Evolutionary conservation across 495 filamentous ascomycete species (phyloP).

Genomic region (Aspergillus taichungensis): DNA sequence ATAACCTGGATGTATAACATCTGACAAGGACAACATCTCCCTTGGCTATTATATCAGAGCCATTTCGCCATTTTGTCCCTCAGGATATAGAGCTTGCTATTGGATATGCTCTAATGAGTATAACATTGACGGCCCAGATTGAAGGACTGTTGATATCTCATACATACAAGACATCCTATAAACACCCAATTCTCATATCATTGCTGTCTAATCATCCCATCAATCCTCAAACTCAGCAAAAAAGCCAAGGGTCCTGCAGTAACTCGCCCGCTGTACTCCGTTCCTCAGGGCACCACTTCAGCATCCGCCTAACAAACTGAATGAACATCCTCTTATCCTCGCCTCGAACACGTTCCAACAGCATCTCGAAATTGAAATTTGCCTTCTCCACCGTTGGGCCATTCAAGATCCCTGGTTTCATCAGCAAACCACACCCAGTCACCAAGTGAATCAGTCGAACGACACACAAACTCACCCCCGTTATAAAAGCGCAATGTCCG

Average conservation of each 20-base stretch:
- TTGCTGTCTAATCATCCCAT: no score
- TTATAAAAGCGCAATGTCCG: slow-evolving; percentile 15
- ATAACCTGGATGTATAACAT: no score
- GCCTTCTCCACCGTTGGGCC: slow-evolving; percentile 3
- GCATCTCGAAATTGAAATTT: slow-evolving; percentile 16
- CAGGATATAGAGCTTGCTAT: no score
- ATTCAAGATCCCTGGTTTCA: slow-evolving; percentile 6
- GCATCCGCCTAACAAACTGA: slow-evolving; percentile 22
- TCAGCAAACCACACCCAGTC: no score
- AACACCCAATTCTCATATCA: no score
- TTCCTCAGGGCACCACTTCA: slow-evolving; percentile 26
- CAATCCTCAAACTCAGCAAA: slow-evolving; percentile 1
- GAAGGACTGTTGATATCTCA: no score
- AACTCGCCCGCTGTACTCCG: slow-evolving; percentile 24
- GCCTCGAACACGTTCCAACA: slow-evolving; percentile 10
- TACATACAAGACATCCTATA: no score
- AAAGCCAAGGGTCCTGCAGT: slow-evolving; percentile 24
- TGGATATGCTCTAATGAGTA: no score
- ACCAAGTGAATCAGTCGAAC: background rate
- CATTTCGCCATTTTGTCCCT: no score
- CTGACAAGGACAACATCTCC: no score
- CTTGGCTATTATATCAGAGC: no score
- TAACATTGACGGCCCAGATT: no score
- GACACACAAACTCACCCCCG: background rate
- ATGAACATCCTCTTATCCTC: slow-evolving; percentile 26